Conservation (phyloP, 2,329 filamentous ascomycete species). For the Neofusicoccum sp. region DNA sequence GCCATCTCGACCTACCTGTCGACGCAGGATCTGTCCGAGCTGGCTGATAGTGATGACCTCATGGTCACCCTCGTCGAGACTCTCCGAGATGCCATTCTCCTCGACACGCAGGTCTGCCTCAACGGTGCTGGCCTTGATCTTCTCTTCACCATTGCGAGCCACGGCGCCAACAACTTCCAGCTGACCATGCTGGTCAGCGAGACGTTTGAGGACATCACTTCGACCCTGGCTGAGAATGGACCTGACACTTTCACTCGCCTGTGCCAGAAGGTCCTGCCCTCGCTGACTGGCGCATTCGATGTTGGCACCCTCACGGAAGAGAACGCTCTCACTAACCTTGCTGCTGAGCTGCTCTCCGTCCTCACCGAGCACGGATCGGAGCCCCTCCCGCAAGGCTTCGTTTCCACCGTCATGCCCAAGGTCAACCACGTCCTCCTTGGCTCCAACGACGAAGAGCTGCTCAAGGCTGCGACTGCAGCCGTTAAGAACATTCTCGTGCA, state of each 20-base stretch:
- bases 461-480: conserved; percentile 82
- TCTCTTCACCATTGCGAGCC: conserved; percentile 85
- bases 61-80: conserved; percentile 89
- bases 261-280: conserved; percentile 84
- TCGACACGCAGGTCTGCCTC: conserved; percentile 76
- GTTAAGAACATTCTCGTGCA: conserved; percentile 89
- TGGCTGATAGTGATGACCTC: conserved; percentile 88
- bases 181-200: conserved; percentile 85
- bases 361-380: conserved; percentile 81
- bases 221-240: conserved; percentile 65
- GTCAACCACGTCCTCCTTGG: conserved; percentile 79
- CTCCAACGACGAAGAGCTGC: conserved; percentile 82
- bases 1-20: conserved; percentile 74
- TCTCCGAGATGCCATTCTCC: conserved; percentile 76
- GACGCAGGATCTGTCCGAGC: conserved; percentile 76
- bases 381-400: conserved; percentile 84
- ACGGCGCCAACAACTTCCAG: conserved; percentile 88
- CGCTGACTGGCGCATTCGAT: conserved; percentile 85
- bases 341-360: conserved; percentile 79
- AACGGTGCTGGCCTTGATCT: conserved; percentile 76
- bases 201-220: conserved; percentile 85
- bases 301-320: conserved; percentile 84
- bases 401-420: conserved; percentile 84
- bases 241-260: conserved; percentile 73
- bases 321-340: conserved; percentile 81